These are phyloP conservation scores for Geranomyces michiganensis DNA, from an alignment of 192 early-diverging fungal genomes.

Conservation along the genomic window DNA sequence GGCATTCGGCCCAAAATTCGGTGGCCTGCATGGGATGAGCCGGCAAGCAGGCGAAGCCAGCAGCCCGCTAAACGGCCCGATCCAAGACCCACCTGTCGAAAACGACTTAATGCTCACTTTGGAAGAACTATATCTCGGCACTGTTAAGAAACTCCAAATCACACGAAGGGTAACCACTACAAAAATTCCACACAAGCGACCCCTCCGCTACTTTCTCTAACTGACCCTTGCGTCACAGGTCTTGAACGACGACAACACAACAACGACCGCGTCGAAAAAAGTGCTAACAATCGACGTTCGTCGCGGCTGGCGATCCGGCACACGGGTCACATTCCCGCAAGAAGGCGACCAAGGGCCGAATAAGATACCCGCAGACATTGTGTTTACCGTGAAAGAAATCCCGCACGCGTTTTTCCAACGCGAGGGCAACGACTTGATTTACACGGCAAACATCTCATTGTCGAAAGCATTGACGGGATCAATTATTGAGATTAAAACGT, in stretches of 20 bases:
- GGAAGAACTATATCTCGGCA: conserved; percentile 59
- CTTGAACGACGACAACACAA: conserved; percentile 56
- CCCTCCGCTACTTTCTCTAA: too few species aligned
- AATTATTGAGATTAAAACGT: conserved; percentile 48
- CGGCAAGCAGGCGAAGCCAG: conserved; percentile 18
- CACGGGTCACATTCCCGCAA: conserved; percentile 53
- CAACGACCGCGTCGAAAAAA: conserved; percentile 47
- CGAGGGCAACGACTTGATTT: conserved; percentile 53
- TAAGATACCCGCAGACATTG: conserved; percentile 55
- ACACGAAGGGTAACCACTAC: conserved; percentile 48
- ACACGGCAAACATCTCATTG: conserved; percentile 42
- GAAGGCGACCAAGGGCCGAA: conserved; percentile 63
- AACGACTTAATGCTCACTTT: conserved; percentile 47
- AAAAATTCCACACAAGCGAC: too few species aligned
- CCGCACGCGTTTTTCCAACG: conserved; percentile 50
- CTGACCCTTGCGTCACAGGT: conserved; percentile 35
- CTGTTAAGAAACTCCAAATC: conserved; percentile 57
- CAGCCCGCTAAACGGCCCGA: conserved; percentile 26
- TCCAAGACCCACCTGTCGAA: conserved; percentile 48
- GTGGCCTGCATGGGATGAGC: conserved; percentile 61
- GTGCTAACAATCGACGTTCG: conserved; percentile 55
- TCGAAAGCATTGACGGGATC: conserved; percentile 51
- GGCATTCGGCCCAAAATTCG: conserved; percentile 58
- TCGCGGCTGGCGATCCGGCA: conserved; percentile 54
- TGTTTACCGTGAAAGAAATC: conserved; percentile 52